A percentile compares a stretch with the other conserved stretches of the same genome.
phyloP scores from a whole-genome alignment of 352 stramenopile species.

The Globisporangium okanoganense region DNA sequence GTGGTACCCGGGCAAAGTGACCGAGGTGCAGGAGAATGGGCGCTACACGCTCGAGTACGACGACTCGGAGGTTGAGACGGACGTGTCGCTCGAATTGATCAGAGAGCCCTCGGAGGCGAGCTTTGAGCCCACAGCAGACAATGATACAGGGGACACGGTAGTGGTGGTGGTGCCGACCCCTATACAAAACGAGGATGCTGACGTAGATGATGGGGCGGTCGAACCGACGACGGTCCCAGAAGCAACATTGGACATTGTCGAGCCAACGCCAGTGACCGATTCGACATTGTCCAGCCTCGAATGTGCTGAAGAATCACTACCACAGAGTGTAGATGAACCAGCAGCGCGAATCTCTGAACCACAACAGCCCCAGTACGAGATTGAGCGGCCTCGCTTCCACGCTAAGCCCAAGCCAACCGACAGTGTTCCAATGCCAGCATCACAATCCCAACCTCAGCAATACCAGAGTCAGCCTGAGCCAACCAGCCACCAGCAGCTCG shows the following conservation, averaged over 20 bases:
- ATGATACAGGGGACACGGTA: not conserved
- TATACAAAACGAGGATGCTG: not conserved
- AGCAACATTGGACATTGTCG: not conserved
- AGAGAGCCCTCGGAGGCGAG: conserved; percentile 23
- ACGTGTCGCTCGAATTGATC: conserved; percentile 55
- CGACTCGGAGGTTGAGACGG: conserved; percentile 64
- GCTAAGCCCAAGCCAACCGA: not conserved
- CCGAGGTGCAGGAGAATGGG: conserved; percentile 56
- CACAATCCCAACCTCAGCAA: not conserved
- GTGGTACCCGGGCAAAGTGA: conserved; percentile 61
- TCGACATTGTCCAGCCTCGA: not conserved
- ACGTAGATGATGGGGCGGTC: conserved; percentile 1
- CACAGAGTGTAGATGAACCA: not conserved
- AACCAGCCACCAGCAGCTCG: not conserved
- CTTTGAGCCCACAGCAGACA: not conserved
- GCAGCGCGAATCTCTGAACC: not conserved
- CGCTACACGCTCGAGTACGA: conserved; percentile 79
- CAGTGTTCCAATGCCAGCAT: not conserved
- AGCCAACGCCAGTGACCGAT: not conserved
- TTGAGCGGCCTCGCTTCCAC: conserved; percentile 16
- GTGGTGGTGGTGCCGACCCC: too few species aligned
- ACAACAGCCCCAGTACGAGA: not conserved
- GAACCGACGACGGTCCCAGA: not conserved
- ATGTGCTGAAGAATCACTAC: not conserved
- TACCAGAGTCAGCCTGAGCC: not conserved